Evolutionary conservation across 1,284 basidiomycete genomes (phyloP), one percentile per base, ranked within the genome.

Genomic region (Cryptococcus sp.): DNA sequence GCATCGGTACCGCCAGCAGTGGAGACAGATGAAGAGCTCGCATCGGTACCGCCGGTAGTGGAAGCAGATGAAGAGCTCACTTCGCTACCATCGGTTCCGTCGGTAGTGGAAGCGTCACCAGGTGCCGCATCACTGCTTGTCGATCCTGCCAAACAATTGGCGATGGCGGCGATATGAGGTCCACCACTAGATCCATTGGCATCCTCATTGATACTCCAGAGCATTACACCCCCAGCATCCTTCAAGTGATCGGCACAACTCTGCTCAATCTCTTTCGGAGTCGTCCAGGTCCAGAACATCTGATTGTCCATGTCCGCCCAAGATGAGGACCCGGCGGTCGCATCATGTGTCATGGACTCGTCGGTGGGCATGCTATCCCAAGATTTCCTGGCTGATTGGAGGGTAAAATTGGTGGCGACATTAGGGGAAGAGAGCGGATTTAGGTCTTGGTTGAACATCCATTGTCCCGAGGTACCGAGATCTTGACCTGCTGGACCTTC

Each of bases 211-310:
- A 49, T 23, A 16, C 34, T 40, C 47, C 47, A 49, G 24, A 32
- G 10, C 36, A 49, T 23, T 21, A 49, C 39, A 4, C 47, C 47
- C 13, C 47, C 47, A n/a, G 31, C 47, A 24, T 40, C 18, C 21
- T n/a, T 28, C 39, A 18, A 41, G 31, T 49, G 39, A n/a, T 41
- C 40, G 21, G 36, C 16, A 25, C 47, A 49, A 16, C n/a, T 41
- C 19, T n/a, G 16, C n/a, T 13, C 22, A 18, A 49, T 39, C 18
- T 49, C 39, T 4, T 40, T 19, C 18, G 21, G n/a, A 3, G 22
- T 24, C 7, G 40, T 22, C 47, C 47, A 49, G n/a, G 47, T 41
- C 47, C 47, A 49, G 24, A 49, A 49, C 28, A n/a, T 37, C 14
- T 18, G 16, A 28, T n/a, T 32, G 3, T 25, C 11, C 7, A 11